Conservation (phyloP, 2,329 filamentous ascomycete genomes). For the Trichoderma sp. region DNA sequence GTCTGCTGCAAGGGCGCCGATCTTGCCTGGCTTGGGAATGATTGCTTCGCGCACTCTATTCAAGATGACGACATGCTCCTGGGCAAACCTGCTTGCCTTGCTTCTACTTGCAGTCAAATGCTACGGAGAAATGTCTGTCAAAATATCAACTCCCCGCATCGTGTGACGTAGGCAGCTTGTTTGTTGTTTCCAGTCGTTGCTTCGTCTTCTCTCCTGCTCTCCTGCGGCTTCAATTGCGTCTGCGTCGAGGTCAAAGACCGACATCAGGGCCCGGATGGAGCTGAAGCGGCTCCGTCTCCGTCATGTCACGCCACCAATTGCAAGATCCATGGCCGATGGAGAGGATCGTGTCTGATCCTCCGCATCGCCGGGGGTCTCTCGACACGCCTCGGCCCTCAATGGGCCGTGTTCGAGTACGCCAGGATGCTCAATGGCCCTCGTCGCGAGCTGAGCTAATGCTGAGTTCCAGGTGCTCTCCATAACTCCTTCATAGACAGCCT, state of each 20-base stretch:
- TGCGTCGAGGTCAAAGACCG: not conserved
- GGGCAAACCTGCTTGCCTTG: conserved; percentile 13
- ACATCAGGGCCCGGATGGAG: not conserved
- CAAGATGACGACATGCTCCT: conserved; percentile 11
- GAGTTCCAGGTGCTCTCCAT: not conserved
- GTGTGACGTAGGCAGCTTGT: conserved; percentile 7
- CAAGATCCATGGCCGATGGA: not conserved
- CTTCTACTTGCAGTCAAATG: not conserved
- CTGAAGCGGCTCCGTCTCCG: not conserved
- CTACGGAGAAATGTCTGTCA: not conserved
- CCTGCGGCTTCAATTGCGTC: not conserved
- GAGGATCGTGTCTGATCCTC: not conserved
- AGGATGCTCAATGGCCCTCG: not conserved
- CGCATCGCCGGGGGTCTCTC: not conserved
- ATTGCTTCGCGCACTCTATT: not conserved
- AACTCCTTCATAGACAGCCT: not conserved
- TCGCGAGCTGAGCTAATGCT: not conserved
- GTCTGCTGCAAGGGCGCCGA: conserved; percentile 10
- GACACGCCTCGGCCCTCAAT: not conserved
- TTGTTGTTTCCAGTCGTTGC: not conserved
- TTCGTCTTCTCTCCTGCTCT: not conserved
- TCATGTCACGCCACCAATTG: conserved; percentile 6
- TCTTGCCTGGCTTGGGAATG: conserved; percentile 9
- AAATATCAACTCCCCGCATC: conserved; percentile 7
- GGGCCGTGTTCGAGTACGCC: not conserved